Evolutionary conservation across 768 basidiomycete species (phyloP).

Genomic region (Piloderma croceum): DNA sequence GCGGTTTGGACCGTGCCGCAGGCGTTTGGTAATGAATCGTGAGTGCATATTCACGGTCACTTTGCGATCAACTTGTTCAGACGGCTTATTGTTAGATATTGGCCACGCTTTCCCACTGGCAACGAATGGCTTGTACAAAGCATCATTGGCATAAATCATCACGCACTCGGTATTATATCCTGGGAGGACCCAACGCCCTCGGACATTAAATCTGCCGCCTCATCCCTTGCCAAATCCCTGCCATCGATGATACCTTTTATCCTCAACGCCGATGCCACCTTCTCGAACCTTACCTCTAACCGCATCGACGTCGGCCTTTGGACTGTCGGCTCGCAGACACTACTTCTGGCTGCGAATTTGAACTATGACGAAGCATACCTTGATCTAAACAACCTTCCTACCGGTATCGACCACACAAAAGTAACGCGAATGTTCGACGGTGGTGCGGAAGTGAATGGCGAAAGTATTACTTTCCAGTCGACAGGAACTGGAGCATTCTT

Average conservation of each 20-base stretch:
- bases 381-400: too few relatives aligned
- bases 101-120: slow-evolving; percentile 61
- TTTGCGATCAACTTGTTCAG: too few relatives aligned
- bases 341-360: slow-evolving; percentile 31
- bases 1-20: slow-evolving; percentile 80
- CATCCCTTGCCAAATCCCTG: slow-evolving; percentile 28
- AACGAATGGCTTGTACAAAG: slow-evolving; percentile 63
- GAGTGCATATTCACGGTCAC: too few relatives aligned
- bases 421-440: slow-evolving; percentile 32
- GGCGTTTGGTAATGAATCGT: slow-evolving; percentile 55
- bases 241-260: slow-evolving; percentile 24
- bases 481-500: slow-evolving; percentile 40
- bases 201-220: slow-evolving; percentile 33
- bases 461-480: slow-evolving; percentile 30
- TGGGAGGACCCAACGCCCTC: slow-evolving; percentile 39
- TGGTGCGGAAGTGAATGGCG: slow-evolving; percentile 23
- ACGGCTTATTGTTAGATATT: slow-evolving; percentile 52
- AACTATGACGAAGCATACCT: slow-evolving; percentile 18
- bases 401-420: too few relatives aligned
- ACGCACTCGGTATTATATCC: slow-evolving; percentile 46
- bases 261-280: slow-evolving; percentile 21
- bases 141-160: slow-evolving; percentile 66
- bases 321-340: slow-evolving; percentile 24
- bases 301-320: slow-evolving; percentile 31
- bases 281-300: slow-evolving; percentile 14